Conservation (phyloP, 768 basidiomycete genomes). For the Boletus subparvulus region DNA sequence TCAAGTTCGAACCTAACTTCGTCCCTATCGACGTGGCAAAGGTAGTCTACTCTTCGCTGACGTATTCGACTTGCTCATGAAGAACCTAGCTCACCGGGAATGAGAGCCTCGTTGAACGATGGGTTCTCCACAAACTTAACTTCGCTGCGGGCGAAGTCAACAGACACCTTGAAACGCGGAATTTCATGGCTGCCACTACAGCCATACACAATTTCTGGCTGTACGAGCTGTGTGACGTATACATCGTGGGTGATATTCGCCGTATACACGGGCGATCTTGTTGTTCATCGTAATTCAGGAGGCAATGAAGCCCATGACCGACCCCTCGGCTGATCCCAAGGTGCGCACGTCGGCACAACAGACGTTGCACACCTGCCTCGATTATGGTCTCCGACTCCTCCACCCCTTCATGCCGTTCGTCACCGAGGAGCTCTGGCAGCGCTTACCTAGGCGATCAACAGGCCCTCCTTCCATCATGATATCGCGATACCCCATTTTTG, state of each 20-base stretch:
- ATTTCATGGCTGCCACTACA: conserved; percentile 91
- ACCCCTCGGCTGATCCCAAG: conserved; percentile 61
- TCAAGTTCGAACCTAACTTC: conserved; percentile 86
- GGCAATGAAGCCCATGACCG: conserved; percentile 98
- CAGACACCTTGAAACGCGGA: conserved; percentile 68
- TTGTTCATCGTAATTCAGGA: conserved; percentile 52
- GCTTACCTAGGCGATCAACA: conserved; percentile 80
- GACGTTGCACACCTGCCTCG: conserved; percentile 93
- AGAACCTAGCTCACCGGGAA: conserved; percentile 72
- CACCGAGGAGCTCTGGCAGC: conserved; percentile 98
- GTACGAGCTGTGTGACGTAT: conserved; percentile 98
- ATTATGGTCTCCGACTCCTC: conserved; percentile 82
- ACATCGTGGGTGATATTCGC: conserved; percentile 66
- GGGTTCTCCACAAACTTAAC: conserved; percentile 95
- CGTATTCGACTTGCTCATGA: conserved; percentile 4
- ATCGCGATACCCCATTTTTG: conserved; percentile 75
- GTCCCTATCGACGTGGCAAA: conserved; percentile 68
- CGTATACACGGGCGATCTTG: neutral
- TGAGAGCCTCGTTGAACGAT: conserved; percentile 89
- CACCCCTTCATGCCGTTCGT: conserved; percentile 99
- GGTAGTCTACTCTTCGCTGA: conserved; percentile 41
- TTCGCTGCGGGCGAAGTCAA: conserved; percentile 77
- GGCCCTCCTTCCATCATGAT: conserved; percentile 90
- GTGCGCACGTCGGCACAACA: conserved; percentile 86
- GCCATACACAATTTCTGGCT: conserved; percentile 93